A percentile compares a stretch with the other conserved stretches of the same genome.
phyloP scores from a whole-genome alignment of 2,329 filamentous ascomycete species.

The Cladosporium colombiae region DNA sequence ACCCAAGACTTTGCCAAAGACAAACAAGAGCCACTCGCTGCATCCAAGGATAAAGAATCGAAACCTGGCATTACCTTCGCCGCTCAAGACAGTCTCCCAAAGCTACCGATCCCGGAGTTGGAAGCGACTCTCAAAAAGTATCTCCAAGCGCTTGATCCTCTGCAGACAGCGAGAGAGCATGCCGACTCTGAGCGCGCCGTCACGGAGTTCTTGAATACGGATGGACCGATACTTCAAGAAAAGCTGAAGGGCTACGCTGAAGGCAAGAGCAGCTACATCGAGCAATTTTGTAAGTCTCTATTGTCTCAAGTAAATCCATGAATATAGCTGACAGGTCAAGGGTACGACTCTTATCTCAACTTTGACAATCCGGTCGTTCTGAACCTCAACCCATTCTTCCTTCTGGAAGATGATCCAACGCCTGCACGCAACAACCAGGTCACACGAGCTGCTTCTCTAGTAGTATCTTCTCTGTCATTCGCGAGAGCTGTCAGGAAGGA shows the following conservation, averaged over 20 bases:
- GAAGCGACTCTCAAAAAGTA: constrained; percentile 78
- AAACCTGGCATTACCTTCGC: constrained; percentile 83
- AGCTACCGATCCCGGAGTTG: constrained; percentile 88
- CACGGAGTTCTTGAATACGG: constrained; percentile 75
- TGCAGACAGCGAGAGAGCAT: constrained; percentile 80
- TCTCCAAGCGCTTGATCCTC: constrained; percentile 72
- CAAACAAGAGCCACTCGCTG: constrained; percentile 50
- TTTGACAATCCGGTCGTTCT: constrained; percentile 97
- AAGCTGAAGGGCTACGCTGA: constrained; percentile 87
- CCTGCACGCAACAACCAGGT: constrained; percentile 96
- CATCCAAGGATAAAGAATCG: constrained; percentile 55
- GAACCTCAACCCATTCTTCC: constrained; percentile 96
- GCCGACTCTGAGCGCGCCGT: constrained; percentile 78
- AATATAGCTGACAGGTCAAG: constrained; percentile 47
- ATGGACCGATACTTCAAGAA: constrained; percentile 83
- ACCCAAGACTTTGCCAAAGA: constrained; percentile 50
- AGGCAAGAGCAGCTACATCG: constrained; percentile 93
- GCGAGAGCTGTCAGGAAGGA: constrained; percentile 90
- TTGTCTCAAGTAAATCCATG: neutral
- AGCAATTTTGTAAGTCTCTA: constrained; percentile 83
- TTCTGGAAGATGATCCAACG: constrained; percentile 95
- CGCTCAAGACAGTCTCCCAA: constrained; percentile 82
- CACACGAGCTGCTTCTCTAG: constrained; percentile 86
- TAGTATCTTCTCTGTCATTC: constrained; percentile 86
- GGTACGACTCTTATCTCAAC: constrained; percentile 98